phyloP scores from a whole-genome alignment of 2,329 filamentous ascomycete species.

The Colletotrichum limetticola region DNA sequence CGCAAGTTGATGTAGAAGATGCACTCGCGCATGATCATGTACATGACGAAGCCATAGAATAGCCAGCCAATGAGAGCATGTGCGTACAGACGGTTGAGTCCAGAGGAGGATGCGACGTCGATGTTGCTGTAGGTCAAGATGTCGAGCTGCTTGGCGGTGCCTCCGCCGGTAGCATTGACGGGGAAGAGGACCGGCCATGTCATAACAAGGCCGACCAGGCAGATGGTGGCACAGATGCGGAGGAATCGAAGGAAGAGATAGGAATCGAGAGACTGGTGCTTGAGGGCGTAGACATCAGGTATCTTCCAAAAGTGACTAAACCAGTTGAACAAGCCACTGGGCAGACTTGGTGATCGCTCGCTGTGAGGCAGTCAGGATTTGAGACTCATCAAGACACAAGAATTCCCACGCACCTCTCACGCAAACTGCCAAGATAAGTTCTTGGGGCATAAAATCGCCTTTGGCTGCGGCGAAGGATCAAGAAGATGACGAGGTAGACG shows the following conservation, averaged over 20 bases:
- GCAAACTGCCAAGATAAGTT: slow-evolving; percentile 60
- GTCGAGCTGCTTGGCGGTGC: slow-evolving; percentile 73
- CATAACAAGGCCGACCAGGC: slow-evolving; percentile 83
- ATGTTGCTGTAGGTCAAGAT: slow-evolving; percentile 84
- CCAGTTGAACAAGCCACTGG: slow-evolving; percentile 71
- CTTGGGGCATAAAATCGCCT: slow-evolving; percentile 61
- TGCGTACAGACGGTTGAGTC: slow-evolving; percentile 78
- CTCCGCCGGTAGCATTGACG: slow-evolving; percentile 85
- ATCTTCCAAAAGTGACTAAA: slow-evolving; percentile 70
- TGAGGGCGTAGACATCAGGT: slow-evolving; percentile 79
- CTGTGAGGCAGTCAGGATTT: slow-evolving; percentile 39
- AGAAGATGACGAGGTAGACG: slow-evolving; percentile 56
- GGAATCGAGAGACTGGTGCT: slow-evolving; percentile 87
- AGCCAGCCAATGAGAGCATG: slow-evolving; percentile 84
- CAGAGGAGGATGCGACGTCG: slow-evolving; percentile 55
- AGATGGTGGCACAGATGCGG: slow-evolving; percentile 79
- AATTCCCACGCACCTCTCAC: slow-evolving; percentile 46
- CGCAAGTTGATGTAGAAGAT: slow-evolving; percentile 94
- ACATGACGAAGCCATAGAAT: slow-evolving; percentile 89
- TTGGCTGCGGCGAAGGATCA: slow-evolving; percentile 56
- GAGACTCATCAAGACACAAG: neutral
- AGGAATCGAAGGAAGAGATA: slow-evolving; percentile 88
- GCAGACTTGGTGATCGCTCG: slow-evolving; percentile 67
- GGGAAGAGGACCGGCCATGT: slow-evolving; percentile 91
- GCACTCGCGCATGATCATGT: slow-evolving; percentile 85